Evolutionary conservation across 2,329 filamentous ascomycete genomes (phyloP).

Genomic region (Fusarium sp.): DNA sequence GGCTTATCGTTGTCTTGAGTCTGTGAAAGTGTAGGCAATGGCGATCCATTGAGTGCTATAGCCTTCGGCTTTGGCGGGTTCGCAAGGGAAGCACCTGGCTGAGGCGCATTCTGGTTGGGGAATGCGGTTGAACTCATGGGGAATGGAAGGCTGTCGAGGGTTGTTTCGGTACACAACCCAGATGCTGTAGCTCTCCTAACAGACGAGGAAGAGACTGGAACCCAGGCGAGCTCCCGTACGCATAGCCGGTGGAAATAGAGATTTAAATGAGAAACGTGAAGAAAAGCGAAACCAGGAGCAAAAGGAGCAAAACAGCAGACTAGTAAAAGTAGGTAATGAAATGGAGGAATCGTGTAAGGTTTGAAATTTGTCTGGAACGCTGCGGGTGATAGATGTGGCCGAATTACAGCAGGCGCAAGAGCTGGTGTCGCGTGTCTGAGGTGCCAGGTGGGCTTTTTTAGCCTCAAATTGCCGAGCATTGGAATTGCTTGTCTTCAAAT

Average conservation of each 20-base stretch:
- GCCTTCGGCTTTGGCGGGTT: slow-evolving; percentile 14
- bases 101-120: slow-evolving; percentile 36
- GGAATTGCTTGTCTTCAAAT: slow-evolving; percentile 36
- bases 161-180: slow-evolving; percentile 9
- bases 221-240: slow-evolving; percentile 11
- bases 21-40: slow-evolving; percentile 9
- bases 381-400: slow-evolving; percentile 19
- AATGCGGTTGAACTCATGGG: slow-evolving; percentile 42
- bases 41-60: slow-evolving; percentile 19
- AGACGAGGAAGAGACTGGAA: slow-evolving; percentile 22
- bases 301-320: background rate
- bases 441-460: slow-evolving; percentile 19
- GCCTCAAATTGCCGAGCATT: slow-evolving; percentile 36
- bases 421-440: slow-evolving; percentile 34
- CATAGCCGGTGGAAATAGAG: slow-evolving; percentile 22
- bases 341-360: slow-evolving; percentile 17
- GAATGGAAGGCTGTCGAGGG: slow-evolving; percentile 28
- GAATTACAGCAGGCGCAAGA: slow-evolving; percentile 6
- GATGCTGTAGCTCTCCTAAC: slow-evolving; percentile 15
- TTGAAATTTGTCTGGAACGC: slow-evolving; percentile 29
- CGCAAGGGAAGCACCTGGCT: slow-evolving; percentile 18
- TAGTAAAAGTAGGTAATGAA: slow-evolving; percentile 6
- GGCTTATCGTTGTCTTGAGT: slow-evolving; percentile 22
- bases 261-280: background rate
- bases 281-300: background rate